Evolutionary conservation across 371 early-diverging fungal species (phyloP), one percentile per base, ranked within the genome.

Genomic region (Mortierella sp.): DNA sequence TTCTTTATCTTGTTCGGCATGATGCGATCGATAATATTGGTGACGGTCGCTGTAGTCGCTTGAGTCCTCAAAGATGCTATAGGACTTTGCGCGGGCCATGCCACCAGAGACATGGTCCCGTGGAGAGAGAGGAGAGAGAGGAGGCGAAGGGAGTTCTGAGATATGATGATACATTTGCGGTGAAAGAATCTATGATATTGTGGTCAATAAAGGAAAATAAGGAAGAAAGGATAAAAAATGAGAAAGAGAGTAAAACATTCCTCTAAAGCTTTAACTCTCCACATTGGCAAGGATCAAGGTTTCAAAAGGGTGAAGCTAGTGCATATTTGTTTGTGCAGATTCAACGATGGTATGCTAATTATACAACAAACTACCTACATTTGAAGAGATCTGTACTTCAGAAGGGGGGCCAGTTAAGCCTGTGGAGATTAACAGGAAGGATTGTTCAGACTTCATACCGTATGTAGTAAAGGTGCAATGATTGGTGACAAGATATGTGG

Each of bases 111-210:
- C 51, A 15, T 66, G 15, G 15, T 72, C 70, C 42, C 29, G 66
- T 47, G 76, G 76, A 7, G 76, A 76, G 22, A 76, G 64, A 23
- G 78, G 78, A 13, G 78, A 78, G 15, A 78, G 66, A 3, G 78
- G 78, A 26, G 78, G 78, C 1, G 78, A 72, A 1, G 78, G 78
- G 13, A 78, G 58, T 15, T 40, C 63, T 1, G 63, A 12, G 23
- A 66, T 42, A 31, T 34, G 59, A 9, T 29, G 58, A 26, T 29
- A 45, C 43, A 51, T 61, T 19, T 31, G 35, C n/a, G 45, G 10
- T 55, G n/a, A 15, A 2, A 19, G 17, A 0, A 35, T 43, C 61
- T 58, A 64, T 17, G 15, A 35, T 51, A 22, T 29, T 49, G 31
- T 0, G 51, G 28, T n/a, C 4, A 31, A 17, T 19, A 12, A 49